Evolutionary conservation across 306 rosid species (phyloP), one percentile per base, ranked within the genome.

Genomic region (Hippophae gyantsensis): DNA sequence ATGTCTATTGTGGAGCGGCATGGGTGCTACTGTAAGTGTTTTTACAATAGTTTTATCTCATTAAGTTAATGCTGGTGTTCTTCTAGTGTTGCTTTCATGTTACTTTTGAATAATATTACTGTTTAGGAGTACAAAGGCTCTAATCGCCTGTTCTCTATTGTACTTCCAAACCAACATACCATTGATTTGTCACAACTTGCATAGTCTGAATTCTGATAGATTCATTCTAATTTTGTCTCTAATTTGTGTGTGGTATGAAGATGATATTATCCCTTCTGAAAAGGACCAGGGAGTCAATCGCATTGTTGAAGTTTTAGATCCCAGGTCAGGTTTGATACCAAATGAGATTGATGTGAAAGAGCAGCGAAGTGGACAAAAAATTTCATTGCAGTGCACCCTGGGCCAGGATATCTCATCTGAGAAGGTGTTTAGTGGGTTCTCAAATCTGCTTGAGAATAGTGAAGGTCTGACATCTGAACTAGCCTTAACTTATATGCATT

Each of bases 211-310:
- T 48, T 13, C 12, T 48, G 18, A 12, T 8, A 48, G 7, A 11
- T 48, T 48, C 52, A 48, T 48, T 48, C 23, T 58, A 43, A 47
- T 27, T 60, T 10, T 38, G 54, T 48, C 48, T 47, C 9, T 43
- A 47, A 42, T 62, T 62, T 62, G 67, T 55, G 27, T 72, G 51
- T 49, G 61, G 61, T 72, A 80, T 72, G 40, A 74, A 84, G 97
- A 90, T 78, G 97, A 90, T 77, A 84, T 87, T 48, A 79, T 86
- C 12, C 76, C 68, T 57, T 66, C 81, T 59, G 82, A 74, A 62
- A 79, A 75, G 65, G 85, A 75, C 45, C 83, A 68, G 57, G 86
- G 61, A 45, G 63, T 77, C 58, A 65, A 57, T 68, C 60, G 64
- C 72, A 78, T 77, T 45, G 60, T 61, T 72, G 82, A 74, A 26